Percentiles rank a stretch among this genome's conserved stretches.
These are phyloP conservation scores for Schwanniomyces sp. DNA, from an alignment of 805 yeast species.

Conservation along the genomic window DNA sequence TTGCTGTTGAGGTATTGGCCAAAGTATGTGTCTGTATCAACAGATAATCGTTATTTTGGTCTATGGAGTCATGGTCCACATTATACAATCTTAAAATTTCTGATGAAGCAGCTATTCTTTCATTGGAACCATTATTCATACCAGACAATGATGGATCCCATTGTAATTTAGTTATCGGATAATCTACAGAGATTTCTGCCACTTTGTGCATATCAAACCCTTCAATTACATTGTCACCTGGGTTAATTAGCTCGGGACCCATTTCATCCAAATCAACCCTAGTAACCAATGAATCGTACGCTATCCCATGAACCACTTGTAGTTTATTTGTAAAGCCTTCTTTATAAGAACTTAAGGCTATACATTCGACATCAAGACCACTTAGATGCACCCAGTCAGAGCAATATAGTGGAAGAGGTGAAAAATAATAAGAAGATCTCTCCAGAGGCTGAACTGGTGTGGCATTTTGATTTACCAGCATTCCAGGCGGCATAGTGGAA, in stretches of 20 bases:
- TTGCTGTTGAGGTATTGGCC: slow-evolving; percentile 32
- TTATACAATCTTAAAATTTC: slow-evolving; percentile 71
- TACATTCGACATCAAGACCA: slow-evolving; percentile 37
- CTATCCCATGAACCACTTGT: slow-evolving; percentile 43
- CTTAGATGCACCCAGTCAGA: slow-evolving; percentile 32
- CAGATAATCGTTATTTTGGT: slow-evolving; percentile 36
- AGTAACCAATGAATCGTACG: slow-evolving; percentile 22
- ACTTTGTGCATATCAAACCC: slow-evolving; percentile 45
- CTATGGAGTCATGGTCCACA: slow-evolving; percentile 45
- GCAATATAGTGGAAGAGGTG: slow-evolving; percentile 11
- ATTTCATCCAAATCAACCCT: slow-evolving; percentile 14
- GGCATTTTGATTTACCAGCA: not conserved
- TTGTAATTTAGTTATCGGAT: slow-evolving; percentile 69
- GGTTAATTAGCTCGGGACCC: slow-evolving; percentile 8
- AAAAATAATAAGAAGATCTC: slow-evolving; percentile 6
- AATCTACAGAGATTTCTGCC: slow-evolving; percentile 55
- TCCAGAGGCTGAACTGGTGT: not conserved
- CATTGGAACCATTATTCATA: slow-evolving; percentile 20
- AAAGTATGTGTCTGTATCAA: slow-evolving; percentile 41
- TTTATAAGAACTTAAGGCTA: slow-evolving; percentile 75
- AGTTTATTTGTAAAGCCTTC: slow-evolving; percentile 75
- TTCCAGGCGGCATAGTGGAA: not conserved
- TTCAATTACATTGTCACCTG: slow-evolving; percentile 16
- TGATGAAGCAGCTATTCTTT: slow-evolving; percentile 64
- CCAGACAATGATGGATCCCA: slow-evolving; percentile 64